Conservation (phyloP, 805 yeast genomes). For the Huiozyma sinensis region DNA sequence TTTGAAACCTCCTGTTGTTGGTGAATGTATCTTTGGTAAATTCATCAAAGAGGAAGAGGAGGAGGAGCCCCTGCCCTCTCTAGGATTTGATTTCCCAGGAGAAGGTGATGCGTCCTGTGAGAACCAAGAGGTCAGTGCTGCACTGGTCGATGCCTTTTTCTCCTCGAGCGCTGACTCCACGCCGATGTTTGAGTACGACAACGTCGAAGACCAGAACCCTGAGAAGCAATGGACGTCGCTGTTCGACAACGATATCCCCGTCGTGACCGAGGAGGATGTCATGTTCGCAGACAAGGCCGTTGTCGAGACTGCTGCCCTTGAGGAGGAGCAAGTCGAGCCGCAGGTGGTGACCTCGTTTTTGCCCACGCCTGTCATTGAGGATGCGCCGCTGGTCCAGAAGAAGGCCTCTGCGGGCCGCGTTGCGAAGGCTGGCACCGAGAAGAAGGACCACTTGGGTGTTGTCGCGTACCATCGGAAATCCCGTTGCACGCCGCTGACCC, state of each 20-base stretch:
- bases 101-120: not conserved
- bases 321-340: slow-evolving; percentile 4
- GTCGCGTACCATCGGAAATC: slow-evolving; percentile 71
- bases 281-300: slow-evolving; percentile 15
- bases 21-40: slow-evolving; percentile 19
- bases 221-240: slow-evolving; percentile 52
- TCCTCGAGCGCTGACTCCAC: slow-evolving; percentile 39
- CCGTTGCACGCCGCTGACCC: slow-evolving; percentile 59
- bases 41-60: slow-evolving; percentile 10
- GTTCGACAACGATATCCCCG: slow-evolving; percentile 37
- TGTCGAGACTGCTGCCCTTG: slow-evolving; percentile 5
- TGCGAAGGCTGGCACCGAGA: slow-evolving; percentile 15
- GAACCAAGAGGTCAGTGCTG: slow-evolving; percentile 36
- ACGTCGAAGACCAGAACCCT: slow-evolving; percentile 18
- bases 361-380: slow-evolving; percentile 27
- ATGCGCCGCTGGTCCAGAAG: slow-evolving; percentile 9
- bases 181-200: slow-evolving; percentile 42
- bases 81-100: slow-evolving; percentile 2
- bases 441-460: slow-evolving; percentile 63
- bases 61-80: not conserved
- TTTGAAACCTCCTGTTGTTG: slow-evolving; percentile 9
- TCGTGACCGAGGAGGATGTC: slow-evolving; percentile 29
- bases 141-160: slow-evolving; percentile 50
- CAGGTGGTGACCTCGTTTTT: slow-evolving; percentile 14
- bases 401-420: slow-evolving; percentile 17